Conservation (phyloP, 2,329 filamentous ascomycete species). For the Ustilaginoidea virens region DNA sequence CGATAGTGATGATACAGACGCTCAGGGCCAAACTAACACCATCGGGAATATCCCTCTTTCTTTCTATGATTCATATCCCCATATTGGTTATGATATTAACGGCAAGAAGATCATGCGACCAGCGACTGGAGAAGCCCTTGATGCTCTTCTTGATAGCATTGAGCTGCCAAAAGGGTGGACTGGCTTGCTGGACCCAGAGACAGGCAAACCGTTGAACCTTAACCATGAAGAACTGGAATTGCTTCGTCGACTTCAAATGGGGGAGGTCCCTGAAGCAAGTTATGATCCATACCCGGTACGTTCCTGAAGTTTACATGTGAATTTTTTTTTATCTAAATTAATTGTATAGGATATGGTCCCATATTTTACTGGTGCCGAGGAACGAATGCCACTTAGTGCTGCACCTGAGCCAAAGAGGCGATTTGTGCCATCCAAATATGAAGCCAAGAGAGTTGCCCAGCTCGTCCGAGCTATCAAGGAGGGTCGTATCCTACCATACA, state of each 20-base stretch:
- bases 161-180: constrained; percentile 97
- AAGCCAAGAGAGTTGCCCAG: constrained; percentile 93
- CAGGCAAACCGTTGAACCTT: constrained; percentile 81
- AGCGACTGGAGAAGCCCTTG: constrained; percentile 81
- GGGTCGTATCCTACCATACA: constrained; percentile 85
- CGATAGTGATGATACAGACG: constrained; percentile 89
- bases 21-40: constrained; percentile 65
- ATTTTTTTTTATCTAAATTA: constrained; percentile 1
- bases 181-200: constrained; percentile 82
- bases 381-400: constrained; percentile 87
- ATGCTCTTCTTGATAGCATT: constrained; percentile 89
- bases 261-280: constrained; percentile 72
- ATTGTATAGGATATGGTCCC: constrained; percentile 63
- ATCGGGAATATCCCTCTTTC: constrained; percentile 89
- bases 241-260: constrained; percentile 74
- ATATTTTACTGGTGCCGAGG: constrained; percentile 80
- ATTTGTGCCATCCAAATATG: constrained; percentile 92
- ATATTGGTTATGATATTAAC: constrained; percentile 98
- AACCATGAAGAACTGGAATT: constrained; percentile 80
- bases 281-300: constrained; percentile 82
- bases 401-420: constrained; percentile 92
- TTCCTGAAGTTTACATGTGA: constrained; percentile 3
- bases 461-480: constrained; percentile 91
- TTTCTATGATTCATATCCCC: constrained; percentile 95
- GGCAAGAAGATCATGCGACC: constrained; percentile 96